Base-by-base conservation (phyloP, 306 rosid species). In the Cicer yamashitae region DNA sequence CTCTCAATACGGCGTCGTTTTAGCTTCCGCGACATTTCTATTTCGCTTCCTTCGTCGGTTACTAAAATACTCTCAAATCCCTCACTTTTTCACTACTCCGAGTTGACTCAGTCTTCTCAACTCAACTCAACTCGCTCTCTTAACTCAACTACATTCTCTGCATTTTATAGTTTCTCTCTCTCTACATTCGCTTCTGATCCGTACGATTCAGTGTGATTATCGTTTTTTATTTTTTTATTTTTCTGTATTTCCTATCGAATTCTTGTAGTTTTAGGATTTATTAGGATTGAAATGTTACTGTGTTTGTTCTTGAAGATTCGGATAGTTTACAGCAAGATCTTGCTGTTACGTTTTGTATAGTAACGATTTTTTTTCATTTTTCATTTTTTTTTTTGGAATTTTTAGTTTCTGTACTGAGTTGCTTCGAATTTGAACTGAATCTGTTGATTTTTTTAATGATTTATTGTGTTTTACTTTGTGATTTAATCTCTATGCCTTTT, bases 301-400 rank as follows among this genome's bases (percentile, higher is more conserved):
- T 51, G 12, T 41, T 17, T 69, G 59, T 25, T 68, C 25, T 20
- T 22, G 62, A 54, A 10, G 56, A 48, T 44, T 81, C 44, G 46
- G 71, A 80, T 13, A 82, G 83, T 80, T 43, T 37, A 79, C 60
- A 73, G 79, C 6, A 40, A 86, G 96, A 91, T 91, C 91, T 88
- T 85, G 84, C 63, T 37, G 38, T 59, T 53, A 63, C 15, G 18
- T 75, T 81, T 69, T 70, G 13, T 20, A 7, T 15, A 7, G 34
- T 30, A 4, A 11, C 9, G 41, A 34, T 34, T 78, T 34, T 5
- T 14, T 14, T 1, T 8, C 41, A 13, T 53, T 65, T 65, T 51
- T 14, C 4, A 20, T 53, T 70, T 44, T 12, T 60, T 37, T 62
- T 69, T 7, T 47, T 10, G 1, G 71, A 13, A 14, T 64, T 61